Conservation (phyloP, 2,329 filamentous ascomycete species). For the Huntiella decipiens region DNA sequence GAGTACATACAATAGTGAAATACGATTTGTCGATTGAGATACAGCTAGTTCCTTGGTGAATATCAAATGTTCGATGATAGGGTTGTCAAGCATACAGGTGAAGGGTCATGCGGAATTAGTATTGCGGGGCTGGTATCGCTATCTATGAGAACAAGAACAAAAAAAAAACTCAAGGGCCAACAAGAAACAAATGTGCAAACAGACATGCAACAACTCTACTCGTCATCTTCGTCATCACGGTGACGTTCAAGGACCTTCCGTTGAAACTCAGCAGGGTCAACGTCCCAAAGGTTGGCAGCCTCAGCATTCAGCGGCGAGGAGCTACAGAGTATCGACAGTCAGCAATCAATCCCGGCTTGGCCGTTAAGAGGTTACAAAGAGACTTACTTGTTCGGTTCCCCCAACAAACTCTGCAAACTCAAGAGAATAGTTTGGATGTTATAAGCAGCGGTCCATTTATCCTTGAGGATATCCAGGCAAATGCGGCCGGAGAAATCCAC, state of each 20-base stretch:
- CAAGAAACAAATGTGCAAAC: too few species aligned
- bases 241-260: slow-evolving; percentile 46
- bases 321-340: slow-evolving; percentile 26
- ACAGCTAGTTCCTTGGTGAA: too few species aligned
- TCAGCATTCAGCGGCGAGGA: slow-evolving; percentile 89
- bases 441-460: slow-evolving; percentile 97
- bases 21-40: too few species aligned
- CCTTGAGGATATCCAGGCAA: slow-evolving; percentile 94
- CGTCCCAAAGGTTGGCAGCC: slow-evolving; percentile 91
- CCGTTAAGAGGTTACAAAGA: background rate
- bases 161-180: too few species aligned
- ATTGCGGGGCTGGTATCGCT: too few species aligned
- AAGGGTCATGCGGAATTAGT: too few species aligned
- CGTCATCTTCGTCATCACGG: slow-evolving; percentile 40
- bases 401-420: slow-evolving; percentile 84
- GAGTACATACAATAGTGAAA: too few species aligned
- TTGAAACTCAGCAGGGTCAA: slow-evolving; percentile 72
- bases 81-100: too few species aligned
- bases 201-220: background rate
- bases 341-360: slow-evolving; percentile 10
- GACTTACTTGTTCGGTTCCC: slow-evolving; percentile 92
- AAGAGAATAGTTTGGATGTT: slow-evolving; percentile 87
- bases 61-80: too few species aligned
- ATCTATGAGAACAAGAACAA: too few species aligned
- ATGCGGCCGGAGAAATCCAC: slow-evolving; percentile 95